Conservation (phyloP, 2,329 filamentous ascomycete genomes). For the Tothia fuscella region DNA sequence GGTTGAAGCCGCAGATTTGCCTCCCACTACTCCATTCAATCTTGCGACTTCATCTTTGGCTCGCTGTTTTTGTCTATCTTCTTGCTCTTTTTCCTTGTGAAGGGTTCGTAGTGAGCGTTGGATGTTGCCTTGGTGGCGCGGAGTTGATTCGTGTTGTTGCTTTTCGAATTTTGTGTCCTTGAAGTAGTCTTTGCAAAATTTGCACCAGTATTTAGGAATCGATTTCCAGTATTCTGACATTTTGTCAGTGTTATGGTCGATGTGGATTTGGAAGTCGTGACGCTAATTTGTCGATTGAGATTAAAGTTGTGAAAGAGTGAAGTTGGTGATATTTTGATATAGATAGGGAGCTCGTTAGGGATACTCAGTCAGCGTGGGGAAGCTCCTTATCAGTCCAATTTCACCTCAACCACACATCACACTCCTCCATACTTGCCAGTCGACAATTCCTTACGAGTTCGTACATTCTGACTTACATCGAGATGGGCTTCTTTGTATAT, state of each 20-base stretch:
- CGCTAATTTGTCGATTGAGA: neutral
- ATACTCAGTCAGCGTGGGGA: too few species aligned
- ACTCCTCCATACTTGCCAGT: too few species aligned
- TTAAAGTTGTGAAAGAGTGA: neutral
- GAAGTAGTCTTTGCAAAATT: slow-evolving; percentile 83
- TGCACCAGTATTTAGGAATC: slow-evolving; percentile 96
- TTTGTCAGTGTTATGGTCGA: neutral
- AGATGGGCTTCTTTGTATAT: too few species aligned
- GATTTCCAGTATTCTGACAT: slow-evolving; percentile 99
- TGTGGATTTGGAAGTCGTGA: neutral
- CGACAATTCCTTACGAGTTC: too few species aligned
- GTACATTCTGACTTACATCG: too few species aligned
- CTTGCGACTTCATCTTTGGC: slow-evolving; percentile 78
- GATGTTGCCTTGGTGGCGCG: slow-evolving; percentile 70
- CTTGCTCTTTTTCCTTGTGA: slow-evolving; percentile 70
- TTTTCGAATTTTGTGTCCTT: slow-evolving; percentile 87
- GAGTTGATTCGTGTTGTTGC: slow-evolving; percentile 78
- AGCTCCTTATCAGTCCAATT: too few species aligned
- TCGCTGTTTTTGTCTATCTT: slow-evolving; percentile 68
- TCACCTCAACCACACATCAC: too few species aligned
- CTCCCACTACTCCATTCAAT: slow-evolving; percentile 62
- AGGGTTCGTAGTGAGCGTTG: slow-evolving; percentile 85
- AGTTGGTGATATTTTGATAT: too few species aligned
- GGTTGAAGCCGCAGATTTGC: slow-evolving; percentile 24
- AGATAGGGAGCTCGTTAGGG: too few species aligned